Evolutionary conservation across 352 stramenopile species (phyloP).

Genomic region (Pythium aristosporum): DNA sequence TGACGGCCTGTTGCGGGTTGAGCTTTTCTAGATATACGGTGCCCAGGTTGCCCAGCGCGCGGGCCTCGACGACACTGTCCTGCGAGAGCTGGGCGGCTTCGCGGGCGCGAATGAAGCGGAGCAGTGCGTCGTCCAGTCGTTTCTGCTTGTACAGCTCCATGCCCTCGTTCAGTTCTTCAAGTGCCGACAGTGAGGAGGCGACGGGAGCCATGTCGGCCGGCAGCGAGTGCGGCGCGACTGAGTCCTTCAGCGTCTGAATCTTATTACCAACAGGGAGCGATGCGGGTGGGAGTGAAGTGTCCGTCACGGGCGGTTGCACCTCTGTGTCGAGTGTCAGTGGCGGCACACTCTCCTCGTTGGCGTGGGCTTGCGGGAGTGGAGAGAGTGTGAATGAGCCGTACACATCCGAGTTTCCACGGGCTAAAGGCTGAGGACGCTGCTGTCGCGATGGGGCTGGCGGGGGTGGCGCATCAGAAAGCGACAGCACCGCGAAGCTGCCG

Average conservation of each 20-base stretch:
- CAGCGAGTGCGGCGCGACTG: constrained; percentile 1
- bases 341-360: not conserved
- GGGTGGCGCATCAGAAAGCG: not conserved
- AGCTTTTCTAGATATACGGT: constrained; percentile 77
- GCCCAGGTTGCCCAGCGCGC: constrained; percentile 72
- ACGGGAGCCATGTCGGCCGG: constrained; percentile 5
- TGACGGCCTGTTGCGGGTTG: constrained; percentile 63
- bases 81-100: constrained; percentile 44
- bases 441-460: not conserved
- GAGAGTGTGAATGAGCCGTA: constrained; percentile 24
- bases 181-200: constrained; percentile 29
- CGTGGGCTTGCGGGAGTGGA: not conserved
- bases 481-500: constrained; percentile 42
- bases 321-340: not conserved
- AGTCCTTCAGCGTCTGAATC: too few relatives aligned
- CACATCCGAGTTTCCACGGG: constrained; percentile 3
- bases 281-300: not conserved
- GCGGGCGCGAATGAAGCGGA: constrained; percentile 63
- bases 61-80: constrained; percentile 67
- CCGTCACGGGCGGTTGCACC: not conserved
- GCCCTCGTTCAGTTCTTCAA: constrained; percentile 70
- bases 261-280: constrained; percentile 1
- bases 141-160: constrained; percentile 81
- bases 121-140: constrained; percentile 54
- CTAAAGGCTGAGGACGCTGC: not conserved